Evolutionary conservation across 345 rosid genomes (phyloP).

Genomic region (Schrenkiella parvula): DNA sequence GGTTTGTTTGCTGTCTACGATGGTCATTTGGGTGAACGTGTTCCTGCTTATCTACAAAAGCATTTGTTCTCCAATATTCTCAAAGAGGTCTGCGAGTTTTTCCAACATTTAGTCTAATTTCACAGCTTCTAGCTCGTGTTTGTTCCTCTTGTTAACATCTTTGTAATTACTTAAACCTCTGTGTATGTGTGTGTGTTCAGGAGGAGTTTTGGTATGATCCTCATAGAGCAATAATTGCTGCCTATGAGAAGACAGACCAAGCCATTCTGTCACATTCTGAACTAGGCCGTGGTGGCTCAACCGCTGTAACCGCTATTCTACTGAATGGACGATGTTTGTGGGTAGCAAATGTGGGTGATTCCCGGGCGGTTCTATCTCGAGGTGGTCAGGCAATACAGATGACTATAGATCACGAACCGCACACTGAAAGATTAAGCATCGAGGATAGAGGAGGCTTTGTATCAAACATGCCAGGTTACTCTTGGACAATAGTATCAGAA

Average conservation of each 20-base stretch:
- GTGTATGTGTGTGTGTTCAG: conserved; percentile 29
- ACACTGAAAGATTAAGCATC: conserved; percentile 57
- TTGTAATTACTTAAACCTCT: background rate
- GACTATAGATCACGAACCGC: conserved; percentile 64
- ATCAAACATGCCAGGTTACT: conserved; percentile 71
- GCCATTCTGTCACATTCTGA: conserved; percentile 58
- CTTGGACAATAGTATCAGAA: background rate
- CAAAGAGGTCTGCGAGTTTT: conserved; percentile 40
- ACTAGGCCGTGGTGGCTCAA: conserved; percentile 75
- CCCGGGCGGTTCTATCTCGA: conserved; percentile 59
- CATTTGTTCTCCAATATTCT: conserved; percentile 58
- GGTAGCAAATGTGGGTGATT: conserved; percentile 77
- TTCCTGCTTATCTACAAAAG: conserved; percentile 71
- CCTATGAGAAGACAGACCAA: conserved; percentile 65
- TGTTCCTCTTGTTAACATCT: background rate
- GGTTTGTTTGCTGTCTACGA: conserved; percentile 73
- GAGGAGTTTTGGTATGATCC: conserved; percentile 55
- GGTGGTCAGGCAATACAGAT: conserved; percentile 58
- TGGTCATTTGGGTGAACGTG: conserved; percentile 72
- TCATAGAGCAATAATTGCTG: conserved; percentile 38
- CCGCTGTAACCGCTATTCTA: conserved; percentile 70
- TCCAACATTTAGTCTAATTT: background rate
- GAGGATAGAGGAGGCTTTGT: conserved; percentile 68
- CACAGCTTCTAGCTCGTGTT: background rate
- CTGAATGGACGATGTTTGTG: conserved; percentile 50